Evolutionary conservation across 345 rosid species (phyloP).

Genomic region (Atalantia buxifolia): DNA sequence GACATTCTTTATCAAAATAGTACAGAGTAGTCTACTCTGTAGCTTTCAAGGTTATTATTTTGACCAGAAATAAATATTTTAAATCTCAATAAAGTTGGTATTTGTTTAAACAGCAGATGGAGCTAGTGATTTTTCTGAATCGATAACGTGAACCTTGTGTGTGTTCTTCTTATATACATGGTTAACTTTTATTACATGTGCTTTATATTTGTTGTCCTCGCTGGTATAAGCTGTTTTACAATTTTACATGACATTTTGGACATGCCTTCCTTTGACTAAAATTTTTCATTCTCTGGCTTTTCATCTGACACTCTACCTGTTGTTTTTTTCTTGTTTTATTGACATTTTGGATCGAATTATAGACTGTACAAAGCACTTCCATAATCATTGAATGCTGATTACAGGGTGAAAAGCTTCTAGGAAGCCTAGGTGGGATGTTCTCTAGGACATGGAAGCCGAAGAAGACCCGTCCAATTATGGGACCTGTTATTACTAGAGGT

Average conservation of each 20-base stretch:
- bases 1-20: not conserved
- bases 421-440: conserved; percentile 91
- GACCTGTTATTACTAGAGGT: conserved; percentile 75
- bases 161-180: not conserved
- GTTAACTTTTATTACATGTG: not conserved
- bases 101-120: not conserved
- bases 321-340: not conserved
- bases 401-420: conserved; percentile 97
- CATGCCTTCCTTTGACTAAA: not conserved
- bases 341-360: conserved; percentile 1
- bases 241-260: not conserved
- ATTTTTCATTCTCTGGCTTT: not conserved
- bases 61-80: not conserved
- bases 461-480: conserved; percentile 62
- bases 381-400: conserved; percentile 24
- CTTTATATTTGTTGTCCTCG: not conserved
- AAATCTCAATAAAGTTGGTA: not conserved
- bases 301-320: not conserved
- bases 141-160: not conserved
- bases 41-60: not conserved
- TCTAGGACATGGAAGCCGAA: conserved; percentile 94
- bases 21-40: not conserved
- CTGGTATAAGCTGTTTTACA: not conserved
- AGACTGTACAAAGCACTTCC: not conserved
- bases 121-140: not conserved